A percentile compares a stretch with the other conserved stretches of the same genome.
These are phyloP conservation scores for Geotrichum macrosporum DNA, from an alignment of 1,139 yeast genomes.

Conservation along the genomic window DNA sequence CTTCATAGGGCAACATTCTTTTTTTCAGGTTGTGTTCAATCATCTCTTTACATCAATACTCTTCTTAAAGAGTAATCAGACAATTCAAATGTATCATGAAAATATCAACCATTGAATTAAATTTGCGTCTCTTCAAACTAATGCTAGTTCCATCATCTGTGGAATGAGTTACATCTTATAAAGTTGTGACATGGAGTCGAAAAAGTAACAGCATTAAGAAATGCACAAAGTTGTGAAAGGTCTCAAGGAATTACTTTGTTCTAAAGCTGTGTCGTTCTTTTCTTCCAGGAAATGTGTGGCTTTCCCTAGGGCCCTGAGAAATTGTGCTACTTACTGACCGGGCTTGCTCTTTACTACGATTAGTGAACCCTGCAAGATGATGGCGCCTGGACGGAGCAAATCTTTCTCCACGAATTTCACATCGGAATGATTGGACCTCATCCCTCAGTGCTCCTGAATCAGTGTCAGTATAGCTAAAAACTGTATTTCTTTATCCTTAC, in stretches of 20 bases:
- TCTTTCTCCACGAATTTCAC: slow-evolving; percentile 51
- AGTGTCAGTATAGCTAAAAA: not conserved
- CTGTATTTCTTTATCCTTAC: slow-evolving; percentile 1
- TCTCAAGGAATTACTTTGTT: not conserved
- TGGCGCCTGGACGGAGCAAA: slow-evolving; percentile 12
- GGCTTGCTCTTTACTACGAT: slow-evolving; percentile 8
- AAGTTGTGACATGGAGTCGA: too few species aligned
- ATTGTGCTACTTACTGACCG: not conserved
- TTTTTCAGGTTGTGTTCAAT: too few species aligned
- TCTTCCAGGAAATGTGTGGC: slow-evolving; percentile 16
- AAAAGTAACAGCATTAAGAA: not conserved
- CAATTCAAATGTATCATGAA: too few species aligned
- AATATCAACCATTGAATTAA: too few species aligned
- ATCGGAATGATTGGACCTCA: slow-evolving; percentile 67
- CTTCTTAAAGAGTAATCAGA: too few species aligned
- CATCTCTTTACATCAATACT: too few species aligned
- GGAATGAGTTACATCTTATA: too few species aligned
- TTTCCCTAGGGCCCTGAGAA: slow-evolving; percentile 1
- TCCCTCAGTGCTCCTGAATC: slow-evolving; percentile 52
- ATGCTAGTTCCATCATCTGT: too few species aligned
- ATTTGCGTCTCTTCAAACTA: too few species aligned
- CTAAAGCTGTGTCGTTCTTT: slow-evolving; percentile 11
- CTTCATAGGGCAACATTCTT: too few species aligned
- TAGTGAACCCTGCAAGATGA: slow-evolving; percentile 11
- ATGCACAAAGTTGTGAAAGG: not conserved